A percentile compares a stretch with the other conserved stretches of the same genome.
Evolutionary conservation across 805 yeast species (phyloP).

Genomic region (Schwanniomyces sp.): DNA sequence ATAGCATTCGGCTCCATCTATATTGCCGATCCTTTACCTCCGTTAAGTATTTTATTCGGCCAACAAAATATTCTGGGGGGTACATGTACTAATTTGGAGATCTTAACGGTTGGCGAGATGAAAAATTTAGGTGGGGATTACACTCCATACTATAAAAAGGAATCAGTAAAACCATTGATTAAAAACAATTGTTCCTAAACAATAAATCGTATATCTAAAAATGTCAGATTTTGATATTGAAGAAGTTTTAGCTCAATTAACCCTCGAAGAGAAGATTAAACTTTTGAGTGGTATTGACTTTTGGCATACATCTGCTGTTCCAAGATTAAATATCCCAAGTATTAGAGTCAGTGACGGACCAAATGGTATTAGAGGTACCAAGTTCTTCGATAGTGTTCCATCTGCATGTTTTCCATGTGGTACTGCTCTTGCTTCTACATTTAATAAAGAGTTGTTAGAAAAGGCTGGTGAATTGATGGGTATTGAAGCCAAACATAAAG

Average conservation of each 20-base stretch:
- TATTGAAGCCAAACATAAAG: constrained; percentile 27
- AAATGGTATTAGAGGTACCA: constrained; percentile 33
- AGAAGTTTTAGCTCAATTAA: constrained; percentile 18
- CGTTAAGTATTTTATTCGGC: too few relatives aligned
- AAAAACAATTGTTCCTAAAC: too few relatives aligned
- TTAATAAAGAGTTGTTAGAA: constrained; percentile 23
- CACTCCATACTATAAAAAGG: too few relatives aligned
- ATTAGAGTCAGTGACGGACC: constrained; percentile 43
- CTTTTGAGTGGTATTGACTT: constrained; percentile 39
- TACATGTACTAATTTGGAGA: too few relatives aligned
- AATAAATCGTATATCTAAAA: not conserved
- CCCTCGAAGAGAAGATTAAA: constrained; percentile 23
- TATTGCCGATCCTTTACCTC: too few relatives aligned
- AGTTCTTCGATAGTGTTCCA: constrained; percentile 24
- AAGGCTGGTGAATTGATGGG: constrained; percentile 32
- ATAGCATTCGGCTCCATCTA: too few relatives aligned
- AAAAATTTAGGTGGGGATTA: too few relatives aligned
- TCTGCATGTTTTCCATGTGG: constrained; percentile 37
- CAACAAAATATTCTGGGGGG: too few relatives aligned
- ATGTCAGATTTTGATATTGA: constrained; percentile 20
- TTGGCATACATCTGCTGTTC: constrained; percentile 50
- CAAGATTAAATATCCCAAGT: constrained; percentile 42
- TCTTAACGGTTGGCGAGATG: too few relatives aligned
- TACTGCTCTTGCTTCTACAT: constrained; percentile 31
- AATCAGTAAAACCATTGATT: too few relatives aligned